phyloP scores from a whole-genome alignment of 2,329 filamentous ascomycete genomes.

The Hortaea sp. region DNA sequence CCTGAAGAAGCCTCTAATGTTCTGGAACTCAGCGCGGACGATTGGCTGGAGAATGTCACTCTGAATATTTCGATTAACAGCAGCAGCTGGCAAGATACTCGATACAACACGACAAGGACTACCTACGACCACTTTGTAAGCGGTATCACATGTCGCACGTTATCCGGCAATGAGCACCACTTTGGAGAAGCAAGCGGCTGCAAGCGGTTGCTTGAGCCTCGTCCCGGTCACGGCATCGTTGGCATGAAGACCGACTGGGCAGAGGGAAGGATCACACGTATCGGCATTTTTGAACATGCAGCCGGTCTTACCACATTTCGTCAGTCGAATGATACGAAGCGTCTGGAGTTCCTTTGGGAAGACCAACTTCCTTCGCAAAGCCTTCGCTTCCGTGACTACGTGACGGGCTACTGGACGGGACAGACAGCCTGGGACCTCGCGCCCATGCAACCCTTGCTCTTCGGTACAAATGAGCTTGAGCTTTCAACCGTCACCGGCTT shows the following conservation, averaged over 20 bases:
- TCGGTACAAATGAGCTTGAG: neutral
- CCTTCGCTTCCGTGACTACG: neutral
- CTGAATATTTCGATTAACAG: neutral
- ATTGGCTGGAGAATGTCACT: neutral
- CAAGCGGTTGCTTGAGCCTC: constrained; percentile 1
- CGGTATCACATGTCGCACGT: neutral
- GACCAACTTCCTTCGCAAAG: neutral
- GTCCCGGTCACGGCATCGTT: neutral
- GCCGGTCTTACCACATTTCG: neutral
- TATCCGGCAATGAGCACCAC: neutral
- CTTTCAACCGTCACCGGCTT: neutral
- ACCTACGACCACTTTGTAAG: neutral
- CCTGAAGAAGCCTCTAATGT: neutral
- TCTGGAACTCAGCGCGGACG: neutral
- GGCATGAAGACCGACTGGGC: neutral
- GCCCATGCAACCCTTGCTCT: neutral
- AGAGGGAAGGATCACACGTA: neutral
- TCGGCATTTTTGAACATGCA: neutral
- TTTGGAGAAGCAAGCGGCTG: neutral
- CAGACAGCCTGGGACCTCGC: neutral
- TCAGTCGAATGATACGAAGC: neutral
- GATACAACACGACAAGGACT: neutral
- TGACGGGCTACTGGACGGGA: neutral
- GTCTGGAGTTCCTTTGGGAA: neutral
- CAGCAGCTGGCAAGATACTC: neutral